phyloP scores from a whole-genome alignment of 75 land plant species.

The Picea glauca region DNA sequence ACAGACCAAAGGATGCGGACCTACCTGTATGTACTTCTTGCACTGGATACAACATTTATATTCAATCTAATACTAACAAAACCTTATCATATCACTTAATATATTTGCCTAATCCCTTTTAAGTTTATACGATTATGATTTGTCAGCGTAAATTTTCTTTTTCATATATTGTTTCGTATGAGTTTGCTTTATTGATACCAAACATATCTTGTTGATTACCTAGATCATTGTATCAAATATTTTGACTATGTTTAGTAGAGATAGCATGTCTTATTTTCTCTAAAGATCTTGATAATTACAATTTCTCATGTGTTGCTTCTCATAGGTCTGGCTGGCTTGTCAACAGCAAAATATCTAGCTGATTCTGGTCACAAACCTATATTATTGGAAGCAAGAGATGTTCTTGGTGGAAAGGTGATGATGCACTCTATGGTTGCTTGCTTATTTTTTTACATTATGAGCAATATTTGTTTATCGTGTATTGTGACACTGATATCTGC shows the following conservation, averaged over 20 bases:
- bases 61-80: no score
- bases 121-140: no score
- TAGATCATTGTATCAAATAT: not conserved
- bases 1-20: not conserved
- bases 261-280: not conserved
- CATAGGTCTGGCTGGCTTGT: slow-evolving; percentile 93
- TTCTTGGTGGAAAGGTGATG: slow-evolving; percentile 93
- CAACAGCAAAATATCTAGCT: slow-evolving; percentile 94
- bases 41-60: no score
- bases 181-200: not conserved
- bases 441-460: not conserved
- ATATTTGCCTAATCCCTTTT: no score
- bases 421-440: not conserved
- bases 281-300: not conserved
- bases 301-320: not conserved
- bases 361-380: slow-evolving; percentile 97
- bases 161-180: not conserved
- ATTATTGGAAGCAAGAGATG: slow-evolving; percentile 93
- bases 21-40: no score
- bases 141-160: not conserved
- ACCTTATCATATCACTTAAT: no score
- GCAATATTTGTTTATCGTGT: not conserved
- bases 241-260: not conserved
- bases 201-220: not conserved
- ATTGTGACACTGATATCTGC: not conserved